phyloP scores from a whole-genome alignment of 2,329 filamentous ascomycete genomes.

The Apiospora saccharicola region DNA sequence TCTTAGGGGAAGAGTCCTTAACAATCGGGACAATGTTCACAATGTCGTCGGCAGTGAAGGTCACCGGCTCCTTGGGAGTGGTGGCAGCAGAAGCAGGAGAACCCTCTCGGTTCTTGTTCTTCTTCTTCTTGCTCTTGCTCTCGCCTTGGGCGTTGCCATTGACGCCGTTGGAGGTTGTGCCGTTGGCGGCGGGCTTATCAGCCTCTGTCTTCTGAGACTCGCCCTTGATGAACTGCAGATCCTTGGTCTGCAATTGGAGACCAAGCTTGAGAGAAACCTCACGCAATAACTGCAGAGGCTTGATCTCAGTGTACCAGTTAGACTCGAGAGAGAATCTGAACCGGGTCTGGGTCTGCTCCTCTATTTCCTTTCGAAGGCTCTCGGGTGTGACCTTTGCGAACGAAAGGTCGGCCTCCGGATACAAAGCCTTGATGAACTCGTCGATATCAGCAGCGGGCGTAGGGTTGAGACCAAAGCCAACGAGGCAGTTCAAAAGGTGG shows the following conservation, averaged over 20 bases:
- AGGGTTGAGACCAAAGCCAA: constrained; percentile 79
- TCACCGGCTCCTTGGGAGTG: constrained; percentile 54
- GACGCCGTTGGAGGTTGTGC: constrained; percentile 43
- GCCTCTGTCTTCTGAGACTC: constrained; percentile 41
- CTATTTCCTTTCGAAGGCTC: constrained; percentile 72
- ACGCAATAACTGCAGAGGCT: constrained; percentile 84
- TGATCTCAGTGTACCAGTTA: constrained; percentile 72
- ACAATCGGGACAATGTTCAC: constrained; percentile 92
- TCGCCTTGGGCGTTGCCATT: constrained; percentile 54
- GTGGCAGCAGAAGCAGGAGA: constrained; percentile 56
- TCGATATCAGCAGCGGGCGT: constrained; percentile 82
- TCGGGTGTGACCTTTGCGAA: constrained; percentile 83
- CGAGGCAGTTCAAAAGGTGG: constrained; percentile 91
- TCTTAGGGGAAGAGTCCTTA: constrained; percentile 93
- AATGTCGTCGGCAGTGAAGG: constrained; percentile 85
- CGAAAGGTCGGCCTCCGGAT: constrained; percentile 80
- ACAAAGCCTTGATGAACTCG: constrained; percentile 74
- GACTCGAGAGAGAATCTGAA: constrained; percentile 78
- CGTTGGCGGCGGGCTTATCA: constrained; percentile 37
- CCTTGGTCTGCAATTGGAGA: constrained; percentile 82
- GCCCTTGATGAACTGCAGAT: constrained; percentile 69
- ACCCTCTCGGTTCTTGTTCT: constrained; percentile 64
- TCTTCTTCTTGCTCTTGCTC: constrained; percentile 67
- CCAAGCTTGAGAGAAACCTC: constrained; percentile 90
- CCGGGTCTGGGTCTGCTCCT: constrained; percentile 73